Evolutionary conservation across 805 yeast species (phyloP), one percentile per base, ranked within the genome.

Genomic region (Yarrowia divulgata): DNA sequence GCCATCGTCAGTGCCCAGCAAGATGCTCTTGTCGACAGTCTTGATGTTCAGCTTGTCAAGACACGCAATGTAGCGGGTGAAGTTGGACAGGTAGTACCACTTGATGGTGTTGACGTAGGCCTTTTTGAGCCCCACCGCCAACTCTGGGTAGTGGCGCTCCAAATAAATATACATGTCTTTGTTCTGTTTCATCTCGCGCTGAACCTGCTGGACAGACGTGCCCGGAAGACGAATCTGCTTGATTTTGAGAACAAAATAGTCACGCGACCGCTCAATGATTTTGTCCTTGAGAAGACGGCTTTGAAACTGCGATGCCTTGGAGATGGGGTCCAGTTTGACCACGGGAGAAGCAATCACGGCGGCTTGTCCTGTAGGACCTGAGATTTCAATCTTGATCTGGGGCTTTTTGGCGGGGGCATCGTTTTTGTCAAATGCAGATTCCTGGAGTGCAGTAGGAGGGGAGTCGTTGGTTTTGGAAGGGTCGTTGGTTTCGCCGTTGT

Each of bases 41-140:
- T 83, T 82, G 18, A 88, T 72, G 52, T 84, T 85, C 70, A 92
- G 77, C 72, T 86, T 87, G 70, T 90, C 90, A 64, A 93, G 78
- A 0, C 96, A 87, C 71, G 88, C 85, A 46, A 88, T 78, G 78
- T 93, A 93, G 71, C 93, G 86, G 18, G 88, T 87, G 75, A 93
- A 94, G 73, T 90, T 85, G 69, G 89, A 85, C 70, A 84, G 82
- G 77, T 95, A 95, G 79, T 94, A 95, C 99, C 99, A 95, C 74
- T 85, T 82, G 91, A 95, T 93, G 2, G 98, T 94, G 74, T 87
- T 88, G 19, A 88, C 80, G 77, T 95, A 95, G 0, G 98, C 98
- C 73, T 85, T 85, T 68, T 87, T 84, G 48, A 95, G 82, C 74
- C 91, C 95, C 16, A 80, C 76, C 0, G 97, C 94, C 68, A 95